Evolutionary conservation across 306 rosid genomes (phyloP).

Genomic region (Ziziphus jujuba): DNA sequence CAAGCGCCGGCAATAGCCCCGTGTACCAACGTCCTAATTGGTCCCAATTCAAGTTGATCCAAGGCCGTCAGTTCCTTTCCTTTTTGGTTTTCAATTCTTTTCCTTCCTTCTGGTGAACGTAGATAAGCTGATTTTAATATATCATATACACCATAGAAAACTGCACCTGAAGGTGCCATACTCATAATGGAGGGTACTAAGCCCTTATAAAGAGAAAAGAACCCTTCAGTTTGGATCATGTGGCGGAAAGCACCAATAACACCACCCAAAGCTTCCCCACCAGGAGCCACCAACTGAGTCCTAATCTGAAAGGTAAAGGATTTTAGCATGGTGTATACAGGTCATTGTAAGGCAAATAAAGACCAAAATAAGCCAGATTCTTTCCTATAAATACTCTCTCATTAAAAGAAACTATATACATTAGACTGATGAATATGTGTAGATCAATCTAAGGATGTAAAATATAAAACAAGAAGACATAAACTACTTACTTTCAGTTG

Average conservation of each 20-base stretch:
- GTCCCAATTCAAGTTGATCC: conserved; percentile 93
- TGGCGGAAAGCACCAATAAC: conserved; percentile 82
- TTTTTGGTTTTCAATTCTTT: conserved; percentile 60
- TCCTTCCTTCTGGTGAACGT: conserved; percentile 86
- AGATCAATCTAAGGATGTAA: neutral
- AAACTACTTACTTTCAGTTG: neutral
- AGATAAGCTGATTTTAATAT: conserved; percentile 78
- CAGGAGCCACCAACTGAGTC: conserved; percentile 91
- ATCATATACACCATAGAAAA: conserved; percentile 91
- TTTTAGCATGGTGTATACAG: conserved; percentile 14
- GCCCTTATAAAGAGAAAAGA: conserved; percentile 93
- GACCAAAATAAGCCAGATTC: neutral
- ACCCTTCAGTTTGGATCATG: conserved; percentile 90
- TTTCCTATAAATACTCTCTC: neutral
- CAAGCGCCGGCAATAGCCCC: conserved; percentile 98
- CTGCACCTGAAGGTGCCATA: conserved; percentile 98
- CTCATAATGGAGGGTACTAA: conserved; percentile 86
- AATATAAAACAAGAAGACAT: neutral
- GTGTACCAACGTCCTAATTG: conserved; percentile 69
- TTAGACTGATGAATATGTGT: neutral
- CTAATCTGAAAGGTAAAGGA: conserved; percentile 63
- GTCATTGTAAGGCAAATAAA: conserved; percentile 11
- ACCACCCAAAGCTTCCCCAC: conserved; percentile 94
- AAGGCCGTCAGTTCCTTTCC: conserved; percentile 74
- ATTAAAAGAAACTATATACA: neutral